phyloP scores from a whole-genome alignment of 129 eudicot genomes.

The Glebionis coronaria region DNA sequence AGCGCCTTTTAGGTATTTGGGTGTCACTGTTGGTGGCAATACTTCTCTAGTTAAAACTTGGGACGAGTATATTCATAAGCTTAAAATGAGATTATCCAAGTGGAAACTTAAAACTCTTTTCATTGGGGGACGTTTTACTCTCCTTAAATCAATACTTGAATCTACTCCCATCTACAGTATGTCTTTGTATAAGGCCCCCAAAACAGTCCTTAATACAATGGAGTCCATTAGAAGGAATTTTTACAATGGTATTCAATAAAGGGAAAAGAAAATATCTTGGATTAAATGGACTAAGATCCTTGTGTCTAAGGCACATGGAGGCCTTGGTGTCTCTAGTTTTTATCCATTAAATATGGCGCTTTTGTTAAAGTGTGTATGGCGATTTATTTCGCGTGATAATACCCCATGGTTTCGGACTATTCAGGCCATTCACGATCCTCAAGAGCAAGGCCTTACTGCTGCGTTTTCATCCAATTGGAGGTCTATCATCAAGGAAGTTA shows the following conservation, averaged over 20 bases:
- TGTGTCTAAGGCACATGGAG: background rate
- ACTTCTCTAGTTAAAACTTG: background rate
- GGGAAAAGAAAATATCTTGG: background rate
- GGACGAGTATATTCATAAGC: background rate
- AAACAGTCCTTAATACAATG: background rate
- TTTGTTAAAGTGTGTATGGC: background rate
- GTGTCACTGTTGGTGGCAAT: background rate
- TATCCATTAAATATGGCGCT: background rate
- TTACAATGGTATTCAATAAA: background rate
- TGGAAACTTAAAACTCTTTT: background rate
- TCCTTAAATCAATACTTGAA: background rate
- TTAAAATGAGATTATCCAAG: background rate
- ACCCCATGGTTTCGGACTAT: background rate
- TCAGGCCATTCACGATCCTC: background rate
- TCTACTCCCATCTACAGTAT: background rate
- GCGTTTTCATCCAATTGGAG: background rate
- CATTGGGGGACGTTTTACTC: background rate
- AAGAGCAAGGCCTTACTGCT: background rate
- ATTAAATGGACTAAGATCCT: background rate
- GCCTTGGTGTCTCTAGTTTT: background rate
- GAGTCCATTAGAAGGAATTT: background rate
- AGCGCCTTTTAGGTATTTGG: background rate
- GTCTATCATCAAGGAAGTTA: background rate
- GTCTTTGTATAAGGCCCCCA: background rate
- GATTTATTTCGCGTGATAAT: background rate